Conservation (phyloP, 2,329 filamentous ascomycete species). For the Lasiodiplodia citricola region DNA sequence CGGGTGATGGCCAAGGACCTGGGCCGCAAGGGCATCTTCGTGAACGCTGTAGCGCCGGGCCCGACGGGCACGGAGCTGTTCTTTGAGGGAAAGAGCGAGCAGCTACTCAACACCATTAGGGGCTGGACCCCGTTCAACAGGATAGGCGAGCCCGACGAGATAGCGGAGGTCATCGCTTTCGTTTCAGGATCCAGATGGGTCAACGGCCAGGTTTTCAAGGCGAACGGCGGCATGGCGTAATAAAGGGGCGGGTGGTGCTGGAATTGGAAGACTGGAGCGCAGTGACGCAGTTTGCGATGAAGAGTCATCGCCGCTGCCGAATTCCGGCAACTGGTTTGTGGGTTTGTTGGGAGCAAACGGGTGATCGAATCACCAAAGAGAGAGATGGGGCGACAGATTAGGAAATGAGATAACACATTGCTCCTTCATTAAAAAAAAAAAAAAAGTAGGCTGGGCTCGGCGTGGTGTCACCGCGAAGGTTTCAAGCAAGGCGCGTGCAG, state of each 20-base stretch:
- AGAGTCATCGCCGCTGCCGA: slow-evolving; percentile 16
- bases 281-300: not conserved
- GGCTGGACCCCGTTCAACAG: slow-evolving; percentile 3
- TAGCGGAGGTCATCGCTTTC: slow-evolving; percentile 35
- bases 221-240: slow-evolving; percentile 36
- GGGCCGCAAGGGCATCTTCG: slow-evolving; percentile 55
- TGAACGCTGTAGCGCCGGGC: slow-evolving; percentile 59
- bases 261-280: not conserved
- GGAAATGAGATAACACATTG: slow-evolving; percentile 1
- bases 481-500: not conserved
- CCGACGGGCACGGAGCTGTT: slow-evolving; percentile 61
- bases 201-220: slow-evolving; percentile 38
- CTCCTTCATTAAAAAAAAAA: not conserved
- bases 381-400: slow-evolving; percentile 2
- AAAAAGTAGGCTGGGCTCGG: slow-evolving; percentile 1
- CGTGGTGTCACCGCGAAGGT: slow-evolving; percentile 13
- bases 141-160: slow-evolving; percentile 35
- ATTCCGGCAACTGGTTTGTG: slow-evolving; percentile 1
- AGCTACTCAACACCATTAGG: slow-evolving; percentile 40
- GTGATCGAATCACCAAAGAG: slow-evolving; percentile 18
- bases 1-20: slow-evolving; percentile 62
- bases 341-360: slow-evolving; percentile 12
- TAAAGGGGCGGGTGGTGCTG: no score
- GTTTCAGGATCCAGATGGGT: slow-evolving; percentile 31
- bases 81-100: slow-evolving; percentile 48